Evolutionary conservation across 2,329 filamentous ascomycete species (phyloP).

Genomic region (Aureobasidium sp.): DNA sequence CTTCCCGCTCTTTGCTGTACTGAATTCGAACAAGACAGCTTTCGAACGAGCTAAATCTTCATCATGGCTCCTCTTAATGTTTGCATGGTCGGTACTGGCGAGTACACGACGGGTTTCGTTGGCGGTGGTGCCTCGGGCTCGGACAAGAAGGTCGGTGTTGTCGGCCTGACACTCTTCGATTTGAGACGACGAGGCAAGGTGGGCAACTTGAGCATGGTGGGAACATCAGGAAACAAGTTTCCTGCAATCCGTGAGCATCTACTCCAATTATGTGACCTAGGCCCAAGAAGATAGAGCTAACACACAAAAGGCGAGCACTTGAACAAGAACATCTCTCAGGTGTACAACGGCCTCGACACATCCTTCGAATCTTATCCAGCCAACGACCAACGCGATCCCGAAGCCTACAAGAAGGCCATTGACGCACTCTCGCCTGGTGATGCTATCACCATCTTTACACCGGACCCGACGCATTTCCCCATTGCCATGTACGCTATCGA

Average conservation of each 20-base stretch:
- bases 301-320: conserved; percentile 62
- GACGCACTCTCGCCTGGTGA: conserved; percentile 74
- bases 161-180: conserved; percentile 84
- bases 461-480: conserved; percentile 85
- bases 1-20: neutral
- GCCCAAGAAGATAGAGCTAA: neutral
- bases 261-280: neutral
- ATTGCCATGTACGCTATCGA: conserved; percentile 91
- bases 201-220: conserved; percentile 78
- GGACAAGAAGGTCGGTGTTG: conserved; percentile 94
- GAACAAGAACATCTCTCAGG: conserved; percentile 76
- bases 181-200: conserved; percentile 84
- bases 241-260: conserved; percentile 70
- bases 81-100: conserved; percentile 70
- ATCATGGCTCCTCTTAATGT: conserved; percentile 45
- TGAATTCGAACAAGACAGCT: neutral
- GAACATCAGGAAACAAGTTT: conserved; percentile 81
- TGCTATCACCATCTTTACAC: conserved; percentile 93
- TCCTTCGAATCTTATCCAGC: conserved; percentile 76
- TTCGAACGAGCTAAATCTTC: neutral
- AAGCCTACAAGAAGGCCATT: conserved; percentile 83
- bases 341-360: conserved; percentile 83
- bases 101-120: conserved; percentile 95
- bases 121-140: conserved; percentile 74
- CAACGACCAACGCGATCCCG: conserved; percentile 65